Evolutionary conservation across 768 basidiomycete species (phyloP), one percentile per base, ranked within the genome.

Genomic region (Mycena kentingensis): DNA sequence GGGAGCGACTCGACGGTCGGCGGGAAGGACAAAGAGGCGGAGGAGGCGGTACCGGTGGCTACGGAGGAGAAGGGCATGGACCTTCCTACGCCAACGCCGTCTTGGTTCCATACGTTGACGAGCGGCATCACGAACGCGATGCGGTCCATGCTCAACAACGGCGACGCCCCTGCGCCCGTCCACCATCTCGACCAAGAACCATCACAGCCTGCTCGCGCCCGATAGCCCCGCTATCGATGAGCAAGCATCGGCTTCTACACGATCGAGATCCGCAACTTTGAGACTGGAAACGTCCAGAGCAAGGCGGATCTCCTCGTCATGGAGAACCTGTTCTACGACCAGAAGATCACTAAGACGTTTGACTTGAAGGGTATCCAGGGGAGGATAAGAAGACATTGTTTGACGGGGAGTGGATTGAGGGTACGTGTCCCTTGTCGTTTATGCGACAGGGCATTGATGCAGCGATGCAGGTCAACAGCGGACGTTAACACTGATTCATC

Each of bases 331-430:
- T 92, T 93, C 63, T 89, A 84, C 61, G 73, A 80, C 36, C 81
- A 82, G 65, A 82, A 82, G 43, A 77, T 90, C 46, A 68, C 71
- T 45, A 84, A 83, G 71, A 87, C 82, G 0, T 93, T 87, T 60
- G 90, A 93, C 64, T 70, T 93, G 46, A 93, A 93, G 66, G 90
- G 90, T 2, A 92, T 93, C 31, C 85, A 85, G 49, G 71, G n/a
- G 62, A 70, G 28, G 65, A 65, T n/a, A 74, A 77, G 3, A 82
- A 78, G 65, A 90, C 85, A 0, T 66, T 90, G 26, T 90, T 87
- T 61, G 90, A 93, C 65, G 84, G 82, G 3, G 90, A 93, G 65
- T 93, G 89, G 90, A 83, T 91, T 28, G 88, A 93, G 70, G 84
- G 86, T 84, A n/a, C n/a, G 48, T 2, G 69, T 57, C 29, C 2